These are phyloP conservation scores for Yarrowia sp. DNA, from an alignment of 805 yeast species.

Conservation along the genomic window DNA sequence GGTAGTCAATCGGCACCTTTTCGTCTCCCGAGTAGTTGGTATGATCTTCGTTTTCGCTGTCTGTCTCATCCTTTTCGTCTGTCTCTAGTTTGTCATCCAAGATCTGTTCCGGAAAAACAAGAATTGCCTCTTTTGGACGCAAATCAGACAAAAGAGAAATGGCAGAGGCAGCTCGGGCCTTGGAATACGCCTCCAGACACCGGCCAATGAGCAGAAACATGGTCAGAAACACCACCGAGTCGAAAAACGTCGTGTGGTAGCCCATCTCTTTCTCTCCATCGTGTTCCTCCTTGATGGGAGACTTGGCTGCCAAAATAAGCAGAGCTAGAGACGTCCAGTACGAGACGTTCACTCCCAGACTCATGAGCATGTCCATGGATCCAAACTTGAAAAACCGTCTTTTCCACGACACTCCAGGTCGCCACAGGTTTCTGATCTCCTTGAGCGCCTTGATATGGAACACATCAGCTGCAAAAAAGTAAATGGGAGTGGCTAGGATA, in stretches of 20 bases:
- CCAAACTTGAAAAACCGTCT: slow-evolving; percentile 66
- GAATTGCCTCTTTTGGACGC: slow-evolving; percentile 49
- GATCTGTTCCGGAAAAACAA: slow-evolving; percentile 34
- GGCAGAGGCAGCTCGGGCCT: slow-evolving; percentile 63
- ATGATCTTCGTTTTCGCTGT: too few species aligned
- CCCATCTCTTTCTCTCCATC: slow-evolving; percentile 24
- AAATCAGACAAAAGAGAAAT: slow-evolving; percentile 51
- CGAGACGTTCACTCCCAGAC: slow-evolving; percentile 68
- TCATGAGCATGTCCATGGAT: slow-evolving; percentile 71
- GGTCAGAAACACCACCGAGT: slow-evolving; percentile 72
- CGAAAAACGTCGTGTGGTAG: slow-evolving; percentile 66
- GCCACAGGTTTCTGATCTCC: slow-evolving; percentile 59
- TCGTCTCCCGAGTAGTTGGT: slow-evolving; percentile 15
- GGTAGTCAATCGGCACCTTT: slow-evolving; percentile 37
- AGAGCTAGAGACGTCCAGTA: slow-evolving; percentile 64
- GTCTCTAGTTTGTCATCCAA: background rate
- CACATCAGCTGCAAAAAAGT: slow-evolving; percentile 68
- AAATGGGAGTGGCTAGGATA: slow-evolving; percentile 65
- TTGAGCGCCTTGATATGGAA: slow-evolving; percentile 65
- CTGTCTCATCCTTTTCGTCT: background rate
- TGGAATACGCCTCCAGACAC: slow-evolving; percentile 62
- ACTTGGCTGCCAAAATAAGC: slow-evolving; percentile 45
- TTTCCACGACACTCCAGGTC: slow-evolving; percentile 50
- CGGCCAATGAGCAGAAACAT: slow-evolving; percentile 71
- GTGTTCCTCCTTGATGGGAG: background rate